These are phyloP conservation scores for Camellia oleifera DNA, from an alignment of 179 eudicot genomes.

Conservation along the genomic window DNA sequence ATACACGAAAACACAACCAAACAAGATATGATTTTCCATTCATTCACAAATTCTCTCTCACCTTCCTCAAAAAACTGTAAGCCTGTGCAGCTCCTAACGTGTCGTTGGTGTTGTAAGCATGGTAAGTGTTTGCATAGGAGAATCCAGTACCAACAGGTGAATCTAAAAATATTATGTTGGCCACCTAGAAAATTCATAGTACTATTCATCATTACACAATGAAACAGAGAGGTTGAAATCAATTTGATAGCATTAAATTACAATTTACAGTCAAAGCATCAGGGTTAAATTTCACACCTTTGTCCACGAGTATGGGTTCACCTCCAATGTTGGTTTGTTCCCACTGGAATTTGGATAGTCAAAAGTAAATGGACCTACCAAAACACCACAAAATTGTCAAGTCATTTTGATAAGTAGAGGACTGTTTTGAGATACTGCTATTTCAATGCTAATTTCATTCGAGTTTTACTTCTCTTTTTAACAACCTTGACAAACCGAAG, in stretches of 20 bases:
- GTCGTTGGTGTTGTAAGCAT: constrained; percentile 35
- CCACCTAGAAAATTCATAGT: constrained; percentile 16
- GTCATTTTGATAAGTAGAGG: no score
- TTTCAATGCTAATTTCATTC: no score
- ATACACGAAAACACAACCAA: no score
- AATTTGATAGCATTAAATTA: not conserved
- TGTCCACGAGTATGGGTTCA: constrained; percentile 5
- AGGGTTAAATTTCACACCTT: not conserved
- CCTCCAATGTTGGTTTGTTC: not conserved
- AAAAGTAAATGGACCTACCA: constrained; percentile 9
- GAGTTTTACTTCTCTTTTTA: no score
- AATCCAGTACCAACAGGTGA: constrained; percentile 43
- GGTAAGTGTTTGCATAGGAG: constrained; percentile 38
- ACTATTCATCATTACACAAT: not conserved
- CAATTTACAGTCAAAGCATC: not conserved
- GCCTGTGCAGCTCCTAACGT: not conserved
- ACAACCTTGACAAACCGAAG: no score
- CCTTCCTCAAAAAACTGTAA: constrained; percentile 13
- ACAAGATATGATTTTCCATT: not conserved
- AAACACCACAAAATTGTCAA: no score
- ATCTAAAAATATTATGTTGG: constrained; percentile 34
- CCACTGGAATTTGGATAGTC: not conserved
- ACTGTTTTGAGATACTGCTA: not conserved
- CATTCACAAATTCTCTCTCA: not conserved
- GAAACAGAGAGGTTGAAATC: not conserved